Evolutionary conservation across 1,284 basidiomycete genomes (phyloP).

Genomic region (Austroboletus niveus): DNA sequence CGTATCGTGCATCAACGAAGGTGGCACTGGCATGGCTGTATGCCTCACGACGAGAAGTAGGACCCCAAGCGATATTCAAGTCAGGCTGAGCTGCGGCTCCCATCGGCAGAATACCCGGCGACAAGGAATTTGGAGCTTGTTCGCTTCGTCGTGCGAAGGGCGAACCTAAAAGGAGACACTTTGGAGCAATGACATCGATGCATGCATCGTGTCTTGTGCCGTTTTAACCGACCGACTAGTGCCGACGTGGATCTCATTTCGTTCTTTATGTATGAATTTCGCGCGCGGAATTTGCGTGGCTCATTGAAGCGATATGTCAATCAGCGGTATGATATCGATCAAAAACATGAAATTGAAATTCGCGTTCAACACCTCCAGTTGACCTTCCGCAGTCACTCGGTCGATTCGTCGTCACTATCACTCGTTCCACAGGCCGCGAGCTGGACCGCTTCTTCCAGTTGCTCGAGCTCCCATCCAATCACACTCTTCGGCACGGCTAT

Average conservation of each 20-base stretch:
- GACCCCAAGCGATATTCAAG: neutral
- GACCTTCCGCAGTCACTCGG: slow-evolving; percentile 15
- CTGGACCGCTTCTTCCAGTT: slow-evolving; percentile 56
- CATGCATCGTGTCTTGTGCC: too few relatives aligned
- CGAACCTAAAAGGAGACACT: too few relatives aligned
- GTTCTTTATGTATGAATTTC: too few relatives aligned
- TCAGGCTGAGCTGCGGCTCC: neutral
- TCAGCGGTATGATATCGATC: neutral
- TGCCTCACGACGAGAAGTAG: neutral
- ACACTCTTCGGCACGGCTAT: slow-evolving; percentile 48
- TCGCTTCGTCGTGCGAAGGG: neutral
- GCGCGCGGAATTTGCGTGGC: neutral
- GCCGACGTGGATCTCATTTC: too few relatives aligned
- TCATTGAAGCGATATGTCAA: slow-evolving; percentile 6
- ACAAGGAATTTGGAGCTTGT: neutral
- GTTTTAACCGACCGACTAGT: too few relatives aligned
- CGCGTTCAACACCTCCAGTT: neutral
- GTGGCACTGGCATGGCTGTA: too few relatives aligned
- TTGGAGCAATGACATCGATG: too few relatives aligned
- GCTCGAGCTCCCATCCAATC: slow-evolving; percentile 69
- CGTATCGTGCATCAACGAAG: neutral
- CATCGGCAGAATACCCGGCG: slow-evolving; percentile 18
- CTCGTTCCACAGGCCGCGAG: slow-evolving; percentile 36
- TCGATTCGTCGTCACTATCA: slow-evolving; percentile 61
- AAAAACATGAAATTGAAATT: neutral